Percentiles rank a stretch among this genome's conserved stretches.
Evolutionary conservation across 768 basidiomycete species (phyloP).

Genomic region (Chalciporus sphaerocephalus): DNA sequence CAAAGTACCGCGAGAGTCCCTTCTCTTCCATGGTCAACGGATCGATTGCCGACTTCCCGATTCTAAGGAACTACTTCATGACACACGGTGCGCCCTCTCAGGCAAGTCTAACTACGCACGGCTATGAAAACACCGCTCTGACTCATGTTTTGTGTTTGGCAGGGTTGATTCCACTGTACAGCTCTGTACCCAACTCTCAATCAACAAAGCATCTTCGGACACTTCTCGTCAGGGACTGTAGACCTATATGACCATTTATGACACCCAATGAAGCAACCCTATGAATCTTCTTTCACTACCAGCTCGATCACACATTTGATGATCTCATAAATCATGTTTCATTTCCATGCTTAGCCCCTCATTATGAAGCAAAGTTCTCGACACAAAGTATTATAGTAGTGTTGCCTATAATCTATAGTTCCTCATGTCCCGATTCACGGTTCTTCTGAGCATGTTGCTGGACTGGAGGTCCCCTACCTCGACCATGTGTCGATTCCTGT

Average conservation of each 20-base stretch:
- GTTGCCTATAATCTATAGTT: conserved; percentile 27
- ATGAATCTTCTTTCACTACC: conserved; percentile 12
- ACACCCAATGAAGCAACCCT: conserved; percentile 13
- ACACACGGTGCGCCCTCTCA: conserved; percentile 54
- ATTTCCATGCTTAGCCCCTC: conserved; percentile 19
- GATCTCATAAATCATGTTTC: conserved; percentile 22
- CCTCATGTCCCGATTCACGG: conserved; percentile 18
- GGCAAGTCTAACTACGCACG: conserved; percentile 31
- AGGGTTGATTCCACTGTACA: conserved; percentile 26
- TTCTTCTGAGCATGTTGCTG: conserved; percentile 15
- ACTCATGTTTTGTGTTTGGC: conserved; percentile 23
- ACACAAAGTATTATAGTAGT: conserved; percentile 9
- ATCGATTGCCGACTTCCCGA: conserved; percentile 81
- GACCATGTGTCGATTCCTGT: conserved; percentile 29
- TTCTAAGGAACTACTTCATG: conserved; percentile 74
- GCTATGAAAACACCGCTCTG: conserved; percentile 7
- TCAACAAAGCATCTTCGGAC: conserved; percentile 1
- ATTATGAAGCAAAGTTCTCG: conserved; percentile 12
- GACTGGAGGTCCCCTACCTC: conserved; percentile 25
- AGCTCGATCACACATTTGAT: background rate
- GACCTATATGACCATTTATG: conserved; percentile 27
- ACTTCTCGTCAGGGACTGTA: conserved; percentile 16
- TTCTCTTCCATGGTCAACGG: conserved; percentile 59
- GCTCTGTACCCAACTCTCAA: background rate
- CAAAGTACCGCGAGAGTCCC: conserved; percentile 53